phyloP scores from a whole-genome alignment of 345 rosid species.

The Bretschneidera sinensis region DNA sequence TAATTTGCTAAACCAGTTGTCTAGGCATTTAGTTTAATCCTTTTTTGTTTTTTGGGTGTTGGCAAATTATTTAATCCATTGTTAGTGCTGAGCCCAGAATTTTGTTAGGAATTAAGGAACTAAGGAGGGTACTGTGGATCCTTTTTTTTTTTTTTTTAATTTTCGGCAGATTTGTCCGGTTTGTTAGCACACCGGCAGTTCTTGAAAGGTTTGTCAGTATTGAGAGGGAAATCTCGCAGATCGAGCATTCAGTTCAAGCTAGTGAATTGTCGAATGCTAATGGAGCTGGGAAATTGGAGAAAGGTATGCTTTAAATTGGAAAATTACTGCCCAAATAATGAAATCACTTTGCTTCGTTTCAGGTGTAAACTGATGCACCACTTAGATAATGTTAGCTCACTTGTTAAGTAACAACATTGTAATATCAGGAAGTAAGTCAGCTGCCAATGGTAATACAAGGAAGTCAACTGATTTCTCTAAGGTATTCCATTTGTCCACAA shows the following conservation, averaged over 20 bases:
- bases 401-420: slow-evolving; percentile 12
- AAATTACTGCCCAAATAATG: neutral
- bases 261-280: slow-evolving; percentile 35
- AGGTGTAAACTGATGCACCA: neutral
- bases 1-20: too few relatives aligned
- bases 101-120: too few relatives aligned
- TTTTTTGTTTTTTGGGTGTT: too few relatives aligned
- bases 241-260: slow-evolving; percentile 58
- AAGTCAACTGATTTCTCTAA: slow-evolving; percentile 48
- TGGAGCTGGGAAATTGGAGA: slow-evolving; percentile 27
- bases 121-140: too few relatives aligned
- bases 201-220: slow-evolving; percentile 75
- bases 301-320: slow-evolving; percentile 34
- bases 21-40: too few relatives aligned
- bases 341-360: too few relatives aligned
- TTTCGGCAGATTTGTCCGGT: slow-evolving; percentile 65
- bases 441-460: slow-evolving; percentile 17
- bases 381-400: neutral
- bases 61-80: too few relatives aligned
- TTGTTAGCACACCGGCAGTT: slow-evolving; percentile 80
- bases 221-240: slow-evolving; percentile 75
- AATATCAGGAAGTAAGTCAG: slow-evolving; percentile 28
- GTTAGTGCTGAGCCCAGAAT: too few relatives aligned
- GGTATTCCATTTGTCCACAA: slow-evolving; percentile 27
- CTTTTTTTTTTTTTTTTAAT: neutral